These are phyloP conservation scores for Torulaspora globosa DNA, from an alignment of 1,139 yeast genomes.

Conservation along the genomic window DNA sequence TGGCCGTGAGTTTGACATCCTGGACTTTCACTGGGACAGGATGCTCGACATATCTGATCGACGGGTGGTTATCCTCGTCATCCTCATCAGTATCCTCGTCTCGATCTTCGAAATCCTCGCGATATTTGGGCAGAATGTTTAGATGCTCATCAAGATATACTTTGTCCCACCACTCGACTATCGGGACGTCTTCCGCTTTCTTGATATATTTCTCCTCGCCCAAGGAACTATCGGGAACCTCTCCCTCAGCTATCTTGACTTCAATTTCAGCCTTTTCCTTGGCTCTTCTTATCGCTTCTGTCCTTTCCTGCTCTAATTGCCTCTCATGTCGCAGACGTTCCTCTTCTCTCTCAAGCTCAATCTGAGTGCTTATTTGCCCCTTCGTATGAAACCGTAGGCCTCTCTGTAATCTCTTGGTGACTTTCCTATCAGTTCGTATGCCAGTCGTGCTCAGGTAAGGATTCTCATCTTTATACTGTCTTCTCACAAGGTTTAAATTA, in stretches of 20 bases:
- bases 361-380: constrained; percentile 25
- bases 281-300: constrained; percentile 8
- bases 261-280: constrained; percentile 12
- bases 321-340: constrained; percentile 9
- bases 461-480: constrained; percentile 25
- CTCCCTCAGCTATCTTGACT: constrained; percentile 23
- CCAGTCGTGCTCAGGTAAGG: constrained; percentile 27
- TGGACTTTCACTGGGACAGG: constrained; percentile 72
- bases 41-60: constrained; percentile 61
- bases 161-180: constrained; percentile 36
- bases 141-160: constrained; percentile 20
- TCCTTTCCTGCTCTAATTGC: constrained; percentile 10
- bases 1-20: constrained; percentile 42
- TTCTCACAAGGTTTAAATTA: constrained; percentile 30
- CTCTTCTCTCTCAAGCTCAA: constrained; percentile 18
- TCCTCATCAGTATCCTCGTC: constrained; percentile 28
- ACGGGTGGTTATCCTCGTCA: constrained; percentile 26
- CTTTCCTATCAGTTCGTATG: constrained; percentile 9
- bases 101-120: constrained; percentile 10
- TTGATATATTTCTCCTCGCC: constrained; percentile 27
- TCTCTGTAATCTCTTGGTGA: constrained; percentile 16
- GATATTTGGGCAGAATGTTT: constrained; percentile 23
- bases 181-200: constrained; percentile 18
- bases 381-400: constrained; percentile 25
- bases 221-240: constrained; percentile 25